phyloP scores from a whole-genome alignment of 176 grass and related monocot species.

The Melocanna baccifera region DNA sequence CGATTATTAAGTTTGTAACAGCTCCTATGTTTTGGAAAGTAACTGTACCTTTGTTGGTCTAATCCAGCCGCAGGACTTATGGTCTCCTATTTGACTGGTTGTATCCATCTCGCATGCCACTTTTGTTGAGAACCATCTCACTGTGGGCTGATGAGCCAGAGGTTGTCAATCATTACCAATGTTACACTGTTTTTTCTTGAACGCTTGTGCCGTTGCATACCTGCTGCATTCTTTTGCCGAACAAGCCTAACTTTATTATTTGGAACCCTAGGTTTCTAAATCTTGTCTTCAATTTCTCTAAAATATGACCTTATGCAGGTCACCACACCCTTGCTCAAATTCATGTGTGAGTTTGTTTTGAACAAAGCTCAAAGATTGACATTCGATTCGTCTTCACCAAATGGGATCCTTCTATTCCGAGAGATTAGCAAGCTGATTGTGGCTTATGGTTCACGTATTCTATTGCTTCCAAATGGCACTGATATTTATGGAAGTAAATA shows the following conservation, averaged over 20 bases:
- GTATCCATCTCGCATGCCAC: slow-evolving; percentile 83
- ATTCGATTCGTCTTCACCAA: slow-evolving; percentile 98
- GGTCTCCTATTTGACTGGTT: slow-evolving; percentile 97
- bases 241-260: slow-evolving; percentile 17
- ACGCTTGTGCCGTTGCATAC: neutral
- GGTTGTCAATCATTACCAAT: slow-evolving; percentile 51
- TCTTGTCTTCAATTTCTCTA: neutral
- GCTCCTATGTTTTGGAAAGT: slow-evolving; percentile 2
- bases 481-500: slow-evolving; percentile 88
- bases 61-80: slow-evolving; percentile 79
- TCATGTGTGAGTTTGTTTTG: slow-evolving; percentile 89
- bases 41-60: slow-evolving; percentile 31
- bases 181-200: neutral
- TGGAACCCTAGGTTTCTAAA: neutral
- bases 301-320: slow-evolving; percentile 60
- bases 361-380: slow-evolving; percentile 97
- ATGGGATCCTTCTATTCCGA: slow-evolving; percentile 96
- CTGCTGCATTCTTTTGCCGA: neutral
- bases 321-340: slow-evolving; percentile 93
- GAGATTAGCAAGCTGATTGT: slow-evolving; percentile 99
- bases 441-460: slow-evolving; percentile 89
- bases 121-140: slow-evolving; percentile 86
- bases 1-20: neutral
- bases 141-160: slow-evolving; percentile 76
- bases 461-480: slow-evolving; percentile 77